These are phyloP conservation scores for Primulina tabacum DNA, from an alignment of 257 asterid species.

Conservation along the genomic window DNA sequence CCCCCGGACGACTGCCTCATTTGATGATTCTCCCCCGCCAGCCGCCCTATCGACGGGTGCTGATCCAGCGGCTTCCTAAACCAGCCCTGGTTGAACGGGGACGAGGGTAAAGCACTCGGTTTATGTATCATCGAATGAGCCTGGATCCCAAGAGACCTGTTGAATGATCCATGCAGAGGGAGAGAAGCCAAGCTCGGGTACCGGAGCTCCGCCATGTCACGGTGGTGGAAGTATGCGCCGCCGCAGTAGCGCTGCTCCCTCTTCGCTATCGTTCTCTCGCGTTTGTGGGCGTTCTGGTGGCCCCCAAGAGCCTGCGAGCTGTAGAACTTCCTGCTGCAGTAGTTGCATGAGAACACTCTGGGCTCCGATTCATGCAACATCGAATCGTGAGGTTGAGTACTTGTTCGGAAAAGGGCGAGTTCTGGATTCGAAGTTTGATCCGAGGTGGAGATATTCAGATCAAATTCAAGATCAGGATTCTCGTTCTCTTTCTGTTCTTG, in stretches of 20 bases:
- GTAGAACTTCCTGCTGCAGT: constrained; percentile 74
- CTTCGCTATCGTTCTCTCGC: constrained; percentile 77
- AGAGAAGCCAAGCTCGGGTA: constrained; percentile 62
- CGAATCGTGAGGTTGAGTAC: background rate
- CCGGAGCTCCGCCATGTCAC: constrained; percentile 17
- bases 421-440: constrained; percentile 31
- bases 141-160: constrained; percentile 57
- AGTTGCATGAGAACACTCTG: constrained; percentile 79
- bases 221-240: constrained; percentile 20
- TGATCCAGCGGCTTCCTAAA: constrained; percentile 44
- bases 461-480: constrained; percentile 34
- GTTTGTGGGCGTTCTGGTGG: constrained; percentile 93
- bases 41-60: constrained; percentile 50
- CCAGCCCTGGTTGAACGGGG: constrained; percentile 38
- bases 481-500: constrained; percentile 17
- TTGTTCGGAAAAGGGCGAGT: constrained; percentile 36
- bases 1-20: constrained; percentile 37
- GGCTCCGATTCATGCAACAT: constrained; percentile 27
- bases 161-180: constrained; percentile 61
- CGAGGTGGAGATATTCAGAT: constrained; percentile 47
- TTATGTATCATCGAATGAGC: constrained; percentile 73
- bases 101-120: constrained; percentile 23
- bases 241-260: constrained; percentile 33
- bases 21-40: constrained; percentile 32
- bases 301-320: constrained; percentile 97